These are phyloP conservation scores for Monosporascus sp. DNA, from an alignment of 2,329 filamentous ascomycete genomes.

Conservation along the genomic window DNA sequence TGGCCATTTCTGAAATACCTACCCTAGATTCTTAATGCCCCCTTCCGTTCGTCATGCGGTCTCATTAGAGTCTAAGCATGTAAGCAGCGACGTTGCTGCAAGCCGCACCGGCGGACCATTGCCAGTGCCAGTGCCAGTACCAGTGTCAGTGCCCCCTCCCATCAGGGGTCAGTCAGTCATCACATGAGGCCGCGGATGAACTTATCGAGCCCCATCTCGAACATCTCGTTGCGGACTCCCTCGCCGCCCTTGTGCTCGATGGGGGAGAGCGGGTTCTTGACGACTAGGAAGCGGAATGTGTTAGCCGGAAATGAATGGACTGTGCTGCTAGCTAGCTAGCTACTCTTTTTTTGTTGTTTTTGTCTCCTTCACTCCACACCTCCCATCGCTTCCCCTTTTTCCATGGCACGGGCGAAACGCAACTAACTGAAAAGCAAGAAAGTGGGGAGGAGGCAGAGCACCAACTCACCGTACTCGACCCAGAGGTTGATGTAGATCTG, in stretches of 20 bases:
- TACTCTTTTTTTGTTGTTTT: not conserved
- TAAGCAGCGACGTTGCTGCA: not conserved
- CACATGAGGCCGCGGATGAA: conserved; percentile 65
- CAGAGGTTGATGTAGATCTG: conserved; percentile 99
- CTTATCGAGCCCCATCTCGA: conserved; percentile 68
- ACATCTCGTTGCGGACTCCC: conserved; percentile 66
- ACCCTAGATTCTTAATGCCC: too few relatives aligned
- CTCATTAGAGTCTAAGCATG: too few relatives aligned
- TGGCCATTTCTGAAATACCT: too few relatives aligned
- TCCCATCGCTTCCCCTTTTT: too few relatives aligned
- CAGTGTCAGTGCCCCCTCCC: too few relatives aligned
- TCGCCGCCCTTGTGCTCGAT: conserved; percentile 64
- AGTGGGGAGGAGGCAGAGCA: not conserved
- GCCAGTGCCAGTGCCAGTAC: not conserved
- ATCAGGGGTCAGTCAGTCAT: conserved; percentile 13
- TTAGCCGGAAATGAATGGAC: conserved; percentile 11
- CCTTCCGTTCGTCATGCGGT: too few relatives aligned
- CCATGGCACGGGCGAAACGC: too few relatives aligned
- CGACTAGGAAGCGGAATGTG: conserved; percentile 39
- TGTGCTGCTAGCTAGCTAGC: not conserved
- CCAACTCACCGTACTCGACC: conserved; percentile 76
- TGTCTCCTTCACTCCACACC: not conserved
- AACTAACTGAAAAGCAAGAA: not conserved
- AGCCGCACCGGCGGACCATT: not conserved
- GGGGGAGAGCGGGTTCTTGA: conserved; percentile 65